Conservation (phyloP, 495 filamentous ascomycete species). For the Podospora anserina region DNA sequence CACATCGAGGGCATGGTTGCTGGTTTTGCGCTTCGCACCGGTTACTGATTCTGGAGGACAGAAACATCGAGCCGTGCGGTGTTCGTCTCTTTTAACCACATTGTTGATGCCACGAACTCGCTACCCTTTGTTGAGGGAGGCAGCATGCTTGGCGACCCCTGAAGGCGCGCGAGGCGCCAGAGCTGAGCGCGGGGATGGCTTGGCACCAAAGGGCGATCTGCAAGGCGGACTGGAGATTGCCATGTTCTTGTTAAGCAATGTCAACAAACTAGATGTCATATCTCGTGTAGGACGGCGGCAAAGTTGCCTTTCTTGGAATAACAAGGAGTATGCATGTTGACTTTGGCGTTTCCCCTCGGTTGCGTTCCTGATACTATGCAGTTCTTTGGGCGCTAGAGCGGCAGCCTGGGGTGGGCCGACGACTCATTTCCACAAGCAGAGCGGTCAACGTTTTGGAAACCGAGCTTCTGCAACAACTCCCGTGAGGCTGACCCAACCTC, state of each 20-base stretch:
- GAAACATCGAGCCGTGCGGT: neutral
- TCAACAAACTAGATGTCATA: neutral
- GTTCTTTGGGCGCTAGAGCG: neutral
- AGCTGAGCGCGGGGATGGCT: constrained; percentile 23
- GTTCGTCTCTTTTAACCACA: neutral
- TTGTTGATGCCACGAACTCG: neutral
- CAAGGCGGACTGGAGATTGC: constrained; percentile 15
- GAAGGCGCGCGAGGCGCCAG: constrained; percentile 6
- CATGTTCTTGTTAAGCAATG: neutral
- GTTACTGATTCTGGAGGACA: neutral
- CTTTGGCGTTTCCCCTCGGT: neutral
- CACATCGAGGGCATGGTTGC: neutral
- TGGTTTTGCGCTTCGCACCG: neutral
- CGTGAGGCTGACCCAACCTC: neutral
- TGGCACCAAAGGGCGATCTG: constrained; percentile 13
- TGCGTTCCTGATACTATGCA: neutral
- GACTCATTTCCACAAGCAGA: constrained; percentile 18
- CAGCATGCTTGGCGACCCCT: constrained; percentile 6
- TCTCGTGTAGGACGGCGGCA: neutral
- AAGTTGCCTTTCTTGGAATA: neutral
- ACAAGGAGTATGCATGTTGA: neutral
- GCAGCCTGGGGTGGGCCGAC: neutral
- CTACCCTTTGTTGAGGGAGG: neutral
- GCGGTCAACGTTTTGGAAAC: constrained; percentile 17
- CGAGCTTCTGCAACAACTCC: neutral